Evolutionary conservation across 176 grass and related monocot genomes (phyloP).

Genomic region (Neostapfia colusana): DNA sequence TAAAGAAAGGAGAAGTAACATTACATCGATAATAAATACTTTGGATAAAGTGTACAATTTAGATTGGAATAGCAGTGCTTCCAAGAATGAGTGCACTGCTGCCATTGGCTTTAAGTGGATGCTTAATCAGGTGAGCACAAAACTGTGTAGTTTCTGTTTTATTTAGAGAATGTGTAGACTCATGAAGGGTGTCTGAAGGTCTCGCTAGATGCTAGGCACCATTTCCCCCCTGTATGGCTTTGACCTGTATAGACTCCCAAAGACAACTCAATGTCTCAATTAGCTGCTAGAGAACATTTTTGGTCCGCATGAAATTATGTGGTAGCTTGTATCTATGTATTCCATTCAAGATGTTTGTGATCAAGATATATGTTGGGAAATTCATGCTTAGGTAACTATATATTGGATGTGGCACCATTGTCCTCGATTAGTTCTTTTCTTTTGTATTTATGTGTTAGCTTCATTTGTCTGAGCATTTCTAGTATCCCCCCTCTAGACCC

Average conservation of each 20-base stretch:
- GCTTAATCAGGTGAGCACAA: slow-evolving; percentile 80
- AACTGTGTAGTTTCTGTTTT: background rate
- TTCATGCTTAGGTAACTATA: background rate
- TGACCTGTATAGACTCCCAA: background rate
- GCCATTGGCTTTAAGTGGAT: slow-evolving; percentile 96
- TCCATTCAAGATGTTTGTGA: slow-evolving; percentile 2
- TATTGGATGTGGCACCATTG: background rate
- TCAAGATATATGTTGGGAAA: background rate
- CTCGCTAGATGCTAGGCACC: background rate
- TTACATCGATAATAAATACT: slow-evolving; percentile 70
- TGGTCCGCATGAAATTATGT: background rate
- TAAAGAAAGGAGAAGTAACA: slow-evolving; percentile 78
- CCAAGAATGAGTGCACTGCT: slow-evolving; percentile 89
- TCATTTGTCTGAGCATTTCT: background rate
- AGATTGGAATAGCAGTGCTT: slow-evolving; percentile 89
- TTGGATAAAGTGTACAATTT: slow-evolving; percentile 86
- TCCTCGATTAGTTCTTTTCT: background rate
- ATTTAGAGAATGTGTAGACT: background rate
- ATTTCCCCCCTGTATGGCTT: background rate
- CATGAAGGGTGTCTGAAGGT: background rate
- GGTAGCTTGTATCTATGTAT: background rate
- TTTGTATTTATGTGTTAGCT: background rate
- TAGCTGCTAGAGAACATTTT: background rate
- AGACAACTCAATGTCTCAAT: background rate
- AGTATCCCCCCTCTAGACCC: no score